These are phyloP conservation scores for Calophaca sinica DNA, from an alignment of 306 rosid genomes.

Conservation along the genomic window DNA sequence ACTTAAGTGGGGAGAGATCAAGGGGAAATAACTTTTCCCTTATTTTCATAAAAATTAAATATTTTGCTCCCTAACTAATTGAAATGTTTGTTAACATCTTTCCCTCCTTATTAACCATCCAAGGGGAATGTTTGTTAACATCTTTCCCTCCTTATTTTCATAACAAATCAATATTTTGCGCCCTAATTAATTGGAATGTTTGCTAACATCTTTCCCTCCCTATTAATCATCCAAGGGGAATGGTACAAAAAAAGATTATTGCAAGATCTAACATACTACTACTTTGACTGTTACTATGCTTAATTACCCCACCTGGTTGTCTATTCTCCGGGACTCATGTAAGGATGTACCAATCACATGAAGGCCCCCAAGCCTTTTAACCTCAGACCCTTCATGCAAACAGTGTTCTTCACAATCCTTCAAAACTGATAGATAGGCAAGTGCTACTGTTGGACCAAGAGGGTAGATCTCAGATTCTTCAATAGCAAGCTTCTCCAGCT, in stretches of 20 bases:
- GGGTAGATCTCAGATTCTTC: slow-evolving; percentile 87
- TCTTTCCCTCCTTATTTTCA: slow-evolving; percentile 17
- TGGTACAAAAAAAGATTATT: slow-evolving; percentile 10
- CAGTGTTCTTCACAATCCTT: slow-evolving; percentile 89
- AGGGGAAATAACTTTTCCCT: slow-evolving; percentile 21
- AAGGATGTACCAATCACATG: slow-evolving; percentile 96
- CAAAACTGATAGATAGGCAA: slow-evolving; percentile 79
- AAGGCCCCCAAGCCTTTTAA: slow-evolving; percentile 92
- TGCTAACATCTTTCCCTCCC: not conserved
- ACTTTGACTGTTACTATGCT: slow-evolving; percentile 33
- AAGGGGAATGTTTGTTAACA: slow-evolving; percentile 13
- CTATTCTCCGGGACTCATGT: slow-evolving; percentile 97
- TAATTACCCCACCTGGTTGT: slow-evolving; percentile 78
- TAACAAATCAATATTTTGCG: slow-evolving; percentile 26
- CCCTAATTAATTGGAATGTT: not conserved
- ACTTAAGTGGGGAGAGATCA: not conserved
- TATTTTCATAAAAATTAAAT: slow-evolving; percentile 29
- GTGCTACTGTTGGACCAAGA: slow-evolving; percentile 92
- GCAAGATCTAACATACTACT: slow-evolving; percentile 36
- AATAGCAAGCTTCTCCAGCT: slow-evolving; percentile 77
- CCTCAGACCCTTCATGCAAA: slow-evolving; percentile 85
- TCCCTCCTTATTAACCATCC: slow-evolving; percentile 15
- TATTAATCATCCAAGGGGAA: slow-evolving; percentile 19
- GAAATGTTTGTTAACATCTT: slow-evolving; percentile 8
- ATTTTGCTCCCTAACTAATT: slow-evolving; percentile 14